phyloP scores from a whole-genome alignment of 1,284 basidiomycete species.

The Porogramme epimiltina region DNA sequence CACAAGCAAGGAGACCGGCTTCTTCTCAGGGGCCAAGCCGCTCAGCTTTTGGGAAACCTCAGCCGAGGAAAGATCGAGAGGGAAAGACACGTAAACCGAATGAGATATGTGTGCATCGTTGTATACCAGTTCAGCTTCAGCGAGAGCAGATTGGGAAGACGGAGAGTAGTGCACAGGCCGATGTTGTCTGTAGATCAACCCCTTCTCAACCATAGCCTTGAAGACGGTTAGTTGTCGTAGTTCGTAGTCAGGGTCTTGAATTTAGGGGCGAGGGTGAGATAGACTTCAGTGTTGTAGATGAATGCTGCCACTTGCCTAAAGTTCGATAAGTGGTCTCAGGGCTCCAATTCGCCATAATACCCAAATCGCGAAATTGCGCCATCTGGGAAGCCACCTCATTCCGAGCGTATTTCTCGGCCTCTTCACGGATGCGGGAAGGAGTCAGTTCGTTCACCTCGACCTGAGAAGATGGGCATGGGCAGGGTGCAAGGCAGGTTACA shows the following conservation, averaged over 20 bases:
- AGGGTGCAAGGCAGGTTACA: neutral
- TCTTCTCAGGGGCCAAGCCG: slow-evolving; percentile 17
- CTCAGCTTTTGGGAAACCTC: slow-evolving; percentile 28
- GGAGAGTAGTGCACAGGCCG: slow-evolving; percentile 97
- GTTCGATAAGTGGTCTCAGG: slow-evolving; percentile 81
- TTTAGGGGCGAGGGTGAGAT: slow-evolving; percentile 2
- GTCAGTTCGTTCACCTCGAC: slow-evolving; percentile 52
- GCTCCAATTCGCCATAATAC: slow-evolving; percentile 94
- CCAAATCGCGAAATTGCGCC: slow-evolving; percentile 80
- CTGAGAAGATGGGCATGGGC: neutral
- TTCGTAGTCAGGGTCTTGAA: slow-evolving; percentile 82
- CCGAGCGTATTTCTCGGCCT: slow-evolving; percentile 76
- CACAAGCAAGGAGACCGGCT: slow-evolving; percentile 66
- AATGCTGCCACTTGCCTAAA: slow-evolving; percentile 55
- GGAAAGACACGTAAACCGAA: slow-evolving; percentile 87
- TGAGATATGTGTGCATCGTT: slow-evolving; percentile 87
- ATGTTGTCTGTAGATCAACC: slow-evolving; percentile 85
- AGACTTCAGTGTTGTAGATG: neutral
- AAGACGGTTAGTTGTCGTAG: slow-evolving; percentile 89
- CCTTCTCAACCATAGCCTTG: slow-evolving; percentile 85
- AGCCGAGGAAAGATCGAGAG: slow-evolving; percentile 41
- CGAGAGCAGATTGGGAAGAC: slow-evolving; percentile 91
- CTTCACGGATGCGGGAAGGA: slow-evolving; percentile 66
- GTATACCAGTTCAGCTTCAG: slow-evolving; percentile 94
- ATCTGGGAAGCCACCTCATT: slow-evolving; percentile 81